These are phyloP conservation scores for Penicillium argentinense DNA, from an alignment of 495 filamentous ascomycete species.

Conservation along the genomic window DNA sequence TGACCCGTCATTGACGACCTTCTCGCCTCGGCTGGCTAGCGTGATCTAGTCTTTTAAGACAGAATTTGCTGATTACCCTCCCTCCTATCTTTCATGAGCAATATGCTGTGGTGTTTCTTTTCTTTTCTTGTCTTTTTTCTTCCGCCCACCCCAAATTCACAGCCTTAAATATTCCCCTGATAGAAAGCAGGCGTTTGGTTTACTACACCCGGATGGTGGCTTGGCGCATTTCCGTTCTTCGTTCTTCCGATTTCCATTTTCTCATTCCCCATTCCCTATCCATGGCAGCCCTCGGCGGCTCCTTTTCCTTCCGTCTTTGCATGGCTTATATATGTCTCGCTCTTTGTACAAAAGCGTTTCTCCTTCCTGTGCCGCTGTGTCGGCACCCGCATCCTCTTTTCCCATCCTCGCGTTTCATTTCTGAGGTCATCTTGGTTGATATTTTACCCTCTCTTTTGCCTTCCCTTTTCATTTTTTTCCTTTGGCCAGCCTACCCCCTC, in stretches of 20 bases:
- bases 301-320: conserved; percentile 13
- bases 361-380: conserved; percentile 11
- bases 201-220: conserved; percentile 33
- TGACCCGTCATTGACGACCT: conserved; percentile 35
- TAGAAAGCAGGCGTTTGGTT: conserved; percentile 51
- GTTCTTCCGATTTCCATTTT: conserved; percentile 14
- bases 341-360: conserved; percentile 45
- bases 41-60: conserved; percentile 21
- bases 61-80: conserved; percentile 28
- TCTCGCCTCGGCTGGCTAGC: conserved; percentile 11
- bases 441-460: conserved; percentile 15
- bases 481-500: conserved; percentile 11
- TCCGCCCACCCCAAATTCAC: conserved; percentile 14
- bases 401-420: conserved; percentile 16
- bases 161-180: conserved; percentile 44
- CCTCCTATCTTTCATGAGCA: conserved; percentile 31
- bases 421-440: conserved; percentile 13
- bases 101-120: conserved; percentile 29
- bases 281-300: conserved; percentile 6
- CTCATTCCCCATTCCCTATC: conserved; percentile 11
- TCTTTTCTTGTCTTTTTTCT: conserved; percentile 15
- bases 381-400: conserved; percentile 13
- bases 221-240: conserved; percentile 28
- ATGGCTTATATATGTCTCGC: conserved; percentile 22
- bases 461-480: conserved; percentile 11